Evolutionary conservation across 331 rosid species (phyloP).

Genomic region (Rosa hybrid): DNA sequence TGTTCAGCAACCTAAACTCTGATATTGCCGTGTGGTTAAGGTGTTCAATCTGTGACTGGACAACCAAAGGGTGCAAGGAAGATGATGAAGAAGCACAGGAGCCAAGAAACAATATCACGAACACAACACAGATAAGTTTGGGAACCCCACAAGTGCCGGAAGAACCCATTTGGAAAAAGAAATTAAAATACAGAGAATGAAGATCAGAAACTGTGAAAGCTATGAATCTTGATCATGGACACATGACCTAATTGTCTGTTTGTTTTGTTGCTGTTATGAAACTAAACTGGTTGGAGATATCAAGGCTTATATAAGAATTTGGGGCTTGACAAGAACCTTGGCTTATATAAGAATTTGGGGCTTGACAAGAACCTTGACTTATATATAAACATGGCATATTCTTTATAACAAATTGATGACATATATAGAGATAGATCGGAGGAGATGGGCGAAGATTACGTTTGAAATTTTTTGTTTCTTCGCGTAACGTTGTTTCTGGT

Average conservation of each 20-base stretch:
- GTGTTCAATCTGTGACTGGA: conserved; percentile 38
- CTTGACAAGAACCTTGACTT: neutral
- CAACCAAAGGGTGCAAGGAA: conserved; percentile 34
- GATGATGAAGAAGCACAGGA: conserved; percentile 18
- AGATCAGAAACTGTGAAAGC: neutral
- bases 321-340: neutral
- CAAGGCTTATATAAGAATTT: neutral
- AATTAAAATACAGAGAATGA: neutral
- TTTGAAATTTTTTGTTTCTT: conserved; percentile 14
- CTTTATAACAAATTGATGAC: neutral
- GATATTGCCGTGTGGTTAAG: conserved; percentile 62
- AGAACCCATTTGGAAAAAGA: conserved; percentile 15
- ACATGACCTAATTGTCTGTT: neutral
- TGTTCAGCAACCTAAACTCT: conserved; percentile 57
- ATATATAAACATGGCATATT: neutral
- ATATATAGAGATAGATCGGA: neutral
- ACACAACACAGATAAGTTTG: conserved; percentile 12
- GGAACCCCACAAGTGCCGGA: conserved; percentile 3
- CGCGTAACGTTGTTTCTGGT: conserved; percentile 7
- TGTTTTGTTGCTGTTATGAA: neutral
- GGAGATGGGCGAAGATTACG: conserved; percentile 2
- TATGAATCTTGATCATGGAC: neutral
- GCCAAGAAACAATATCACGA: conserved; percentile 20
- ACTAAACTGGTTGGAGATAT: neutral
- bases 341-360: neutral